Conservation (phyloP, 768 basidiomycete genomes). For the Exidia glandulosa region DNA sequence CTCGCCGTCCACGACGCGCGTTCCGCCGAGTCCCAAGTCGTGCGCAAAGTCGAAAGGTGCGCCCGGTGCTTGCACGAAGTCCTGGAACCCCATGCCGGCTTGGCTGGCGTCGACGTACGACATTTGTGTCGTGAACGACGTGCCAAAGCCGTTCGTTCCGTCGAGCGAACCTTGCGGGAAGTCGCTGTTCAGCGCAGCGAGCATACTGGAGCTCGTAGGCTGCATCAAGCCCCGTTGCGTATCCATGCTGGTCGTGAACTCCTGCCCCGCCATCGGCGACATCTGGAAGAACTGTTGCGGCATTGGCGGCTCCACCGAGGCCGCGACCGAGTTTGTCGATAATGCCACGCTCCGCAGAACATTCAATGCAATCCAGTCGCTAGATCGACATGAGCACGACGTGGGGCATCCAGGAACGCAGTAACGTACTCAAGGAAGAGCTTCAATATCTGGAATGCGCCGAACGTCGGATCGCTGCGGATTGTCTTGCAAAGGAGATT, state of each 20-base stretch:
- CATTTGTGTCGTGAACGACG: conserved; percentile 34
- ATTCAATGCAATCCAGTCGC: conserved; percentile 88
- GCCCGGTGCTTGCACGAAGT: conserved; percentile 44
- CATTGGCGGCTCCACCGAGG: conserved; percentile 85
- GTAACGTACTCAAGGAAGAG: conserved; percentile 74
- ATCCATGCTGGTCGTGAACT: conserved; percentile 55
- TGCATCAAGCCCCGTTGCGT: conserved; percentile 17
- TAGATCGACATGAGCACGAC: conserved; percentile 22
- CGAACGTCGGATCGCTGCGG: conserved; percentile 84
- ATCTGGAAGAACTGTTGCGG: conserved; percentile 81
- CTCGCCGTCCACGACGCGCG: neutral
- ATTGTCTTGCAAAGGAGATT: conserved; percentile 48
- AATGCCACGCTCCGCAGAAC: conserved; percentile 78
- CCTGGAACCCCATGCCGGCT: conserved; percentile 36
- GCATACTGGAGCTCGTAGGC: conserved; percentile 84
- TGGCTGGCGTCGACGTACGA: conserved; percentile 70
- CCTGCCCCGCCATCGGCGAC: conserved; percentile 84
- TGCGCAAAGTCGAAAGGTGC: conserved; percentile 41
- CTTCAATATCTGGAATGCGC: conserved; percentile 86
- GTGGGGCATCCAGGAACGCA: conserved; percentile 4
- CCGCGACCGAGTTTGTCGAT: conserved; percentile 84
- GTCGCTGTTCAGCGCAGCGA: conserved; percentile 75
- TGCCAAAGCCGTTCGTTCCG: conserved; percentile 46
- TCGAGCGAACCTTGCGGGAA: conserved; percentile 60
- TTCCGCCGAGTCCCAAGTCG: neutral